Base-by-base conservation (phyloP, 2,329 filamentous ascomycete species). In the Aspergillus sp. region DNA sequence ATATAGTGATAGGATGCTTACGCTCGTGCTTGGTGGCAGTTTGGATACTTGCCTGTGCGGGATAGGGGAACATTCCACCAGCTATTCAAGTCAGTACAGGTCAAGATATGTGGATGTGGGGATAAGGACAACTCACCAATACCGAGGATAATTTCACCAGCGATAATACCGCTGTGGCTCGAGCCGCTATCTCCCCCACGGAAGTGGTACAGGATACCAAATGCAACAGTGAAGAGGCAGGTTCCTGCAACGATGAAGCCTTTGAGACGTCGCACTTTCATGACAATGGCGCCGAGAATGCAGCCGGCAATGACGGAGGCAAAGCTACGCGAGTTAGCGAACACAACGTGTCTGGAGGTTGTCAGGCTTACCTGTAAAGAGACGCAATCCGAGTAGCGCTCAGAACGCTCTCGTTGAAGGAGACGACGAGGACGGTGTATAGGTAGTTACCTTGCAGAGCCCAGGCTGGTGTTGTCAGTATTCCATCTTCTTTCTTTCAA, bases 401-500 rank as follows among this genome's bases (percentile, higher is more conserved):
- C 50, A 74, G 76, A 62, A 84, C 69, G 51, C 78, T 81, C 61
- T 87, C 85, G 68, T 86, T 78, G 64, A 88, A 89, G 37, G 80
- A 81, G 17, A 89, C 83, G 11, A 82, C 69, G 1, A 89, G 79
- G 1, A 88, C 81, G 0, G 86, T 86, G 73, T 82, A 88, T 3
- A 89, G 78, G 69, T 83, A 88, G 66, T 87, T 83, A 21, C 82
- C 84, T 70, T 89, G 86, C 71, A 87, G 78, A 59, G 81, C 82
- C 85, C 85, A 88, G 0, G 73, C 70, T 73, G 44, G n/a, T 17
- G 2, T 12, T 21, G 55, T 65, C 52, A 67, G 49, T n/a, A 40
- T 6, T 21, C 1, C 9, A 9, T 19, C 3, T 24, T 11, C 2
- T 31, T 12, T 72, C 47, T 78, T 59, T 8, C 2, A 80, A 11